Conservation (phyloP, 2,329 filamentous ascomycete species). For the Dactylellina drechsleri region DNA sequence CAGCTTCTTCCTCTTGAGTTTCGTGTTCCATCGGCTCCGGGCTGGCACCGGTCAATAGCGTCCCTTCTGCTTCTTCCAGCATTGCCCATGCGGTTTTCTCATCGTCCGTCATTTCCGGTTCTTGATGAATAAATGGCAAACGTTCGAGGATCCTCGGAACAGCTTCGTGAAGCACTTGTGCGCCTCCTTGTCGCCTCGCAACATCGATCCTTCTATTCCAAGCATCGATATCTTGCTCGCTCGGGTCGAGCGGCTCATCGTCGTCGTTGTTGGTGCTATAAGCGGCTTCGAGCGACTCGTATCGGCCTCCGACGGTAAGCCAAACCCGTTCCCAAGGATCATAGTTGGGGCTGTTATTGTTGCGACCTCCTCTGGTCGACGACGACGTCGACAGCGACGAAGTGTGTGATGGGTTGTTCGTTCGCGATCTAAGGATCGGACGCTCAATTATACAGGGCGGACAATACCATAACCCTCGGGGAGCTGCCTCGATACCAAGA, state of each 20-base stretch:
- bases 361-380: slow-evolving; percentile 51
- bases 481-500: slow-evolving; percentile 78
- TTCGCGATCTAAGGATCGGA: slow-evolving; percentile 52
- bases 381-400: slow-evolving; percentile 39
- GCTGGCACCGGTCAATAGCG: slow-evolving; percentile 12
- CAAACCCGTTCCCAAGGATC: slow-evolving; percentile 53
- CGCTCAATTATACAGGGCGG: slow-evolving; percentile 74
- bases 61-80: slow-evolving; percentile 57
- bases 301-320: slow-evolving; percentile 64
- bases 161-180: slow-evolving; percentile 42
- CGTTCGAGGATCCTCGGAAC: slow-evolving; percentile 54
- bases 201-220: slow-evolving; percentile 54
- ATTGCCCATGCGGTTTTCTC: slow-evolving; percentile 58
- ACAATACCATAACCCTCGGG: slow-evolving; percentile 87
- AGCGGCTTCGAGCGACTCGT: slow-evolving; percentile 56
- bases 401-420: slow-evolving; percentile 3
- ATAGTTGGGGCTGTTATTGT: slow-evolving; percentile 16
- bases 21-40: slow-evolving; percentile 53
- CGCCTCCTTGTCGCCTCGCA: slow-evolving; percentile 50
- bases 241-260: slow-evolving; percentile 37
- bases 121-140: slow-evolving; percentile 54
- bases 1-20: slow-evolving; percentile 72
- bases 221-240: slow-evolving; percentile 30
- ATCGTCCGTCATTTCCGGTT: slow-evolving; percentile 56
- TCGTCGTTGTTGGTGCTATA: slow-evolving; percentile 27